Evolutionary conservation across 495 filamentous ascomycete species (phyloP), one percentile per base, ranked within the genome.

Genomic region (Talaromyces trachyspermus): DNA sequence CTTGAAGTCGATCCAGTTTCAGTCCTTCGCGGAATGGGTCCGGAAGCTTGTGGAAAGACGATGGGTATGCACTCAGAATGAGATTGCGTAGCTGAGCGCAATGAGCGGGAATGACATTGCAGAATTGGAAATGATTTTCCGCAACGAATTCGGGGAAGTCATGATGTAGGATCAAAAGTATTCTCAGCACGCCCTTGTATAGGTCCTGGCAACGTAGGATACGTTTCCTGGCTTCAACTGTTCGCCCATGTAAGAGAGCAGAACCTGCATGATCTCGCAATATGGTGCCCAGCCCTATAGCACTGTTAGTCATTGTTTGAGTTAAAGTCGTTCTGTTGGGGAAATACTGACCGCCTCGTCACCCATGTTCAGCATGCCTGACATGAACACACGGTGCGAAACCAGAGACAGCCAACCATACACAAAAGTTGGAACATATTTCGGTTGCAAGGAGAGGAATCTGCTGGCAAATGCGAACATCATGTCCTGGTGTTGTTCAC

Each of bases 71-170:
- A 51, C 84, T 85, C 42, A 96, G 77, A 36, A 97, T 78, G 27
- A 96, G 71, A 62, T 95, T 97, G 52, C 86, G 83, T 47, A 97
- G 76, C 62, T 99, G 92, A 20, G 82, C 81, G 57, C 85, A 91
- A 55, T 94, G 86, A 18, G 78, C 74, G 1, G 94, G 89, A 42
- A 97, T 86, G 54, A 79, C 80, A 59, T 88, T 84, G 74, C 86
- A 89, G 36, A 99, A 79, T 48, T 83, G 79, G 52, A 84, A 82
- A 53, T 95, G 86, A 59, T 92, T 86, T 53, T 91, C 86, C 22
- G 84, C 83, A 33, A 97, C 72, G 61, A 95, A 97, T 46, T 95
- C 89, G 0, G 89, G 87, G 64, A 87, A 96, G 60, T 99, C 92
- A 53, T 97, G 92, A 48, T 94, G 85, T 39, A 99, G 70, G 27